Base-by-base conservation (phyloP, 2,329 filamentous ascomycete genomes). In the Diplocarpon rosae region DNA sequence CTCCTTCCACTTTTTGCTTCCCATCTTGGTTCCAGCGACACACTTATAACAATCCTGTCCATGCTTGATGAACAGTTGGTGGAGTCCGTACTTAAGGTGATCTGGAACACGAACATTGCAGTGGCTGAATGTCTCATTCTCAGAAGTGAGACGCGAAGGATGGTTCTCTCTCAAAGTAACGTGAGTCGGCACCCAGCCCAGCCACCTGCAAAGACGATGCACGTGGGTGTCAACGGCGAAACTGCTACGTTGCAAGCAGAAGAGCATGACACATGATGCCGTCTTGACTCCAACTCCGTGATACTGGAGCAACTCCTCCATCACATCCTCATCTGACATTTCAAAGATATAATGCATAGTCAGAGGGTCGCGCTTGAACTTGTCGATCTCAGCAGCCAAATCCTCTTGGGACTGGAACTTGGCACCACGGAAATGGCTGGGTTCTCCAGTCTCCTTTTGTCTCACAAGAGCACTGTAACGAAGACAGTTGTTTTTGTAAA, bases 401-500 rank as follows among this genome's bases (percentile, higher is more conserved):
- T 75, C 69, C 2, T 66, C 63, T 11, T 66, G 56, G 0, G 63
- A 62, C 46, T 69, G 65, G 16, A 62, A 53, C 5, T 61, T 43
- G 1, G 65, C 63, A 2, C 66, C 66, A 35, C 71, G 63, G 5
- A 75, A 60, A 8, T 36, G 16, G 0, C 66, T 66, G 2, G 68
- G 63, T 3, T 66, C 58, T 1, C 60, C 59, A 12, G 65, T 65
- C 15, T 63, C 46, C 37, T 66, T 66, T 32, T 69, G 69, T 28
- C 63, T 58, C 1, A 67, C 38, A 16, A 79, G 67, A 0, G 69
- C 69, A 15, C 72, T 63, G 15, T 68, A 69, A 10, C 76, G 71
- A n/a, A 66, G 63, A 53, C 38, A 17, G n/a, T 85, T 86, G 53
- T 86, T 78, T 36, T 77, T 66, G 56, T 83, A 78, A 0, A 88